These are phyloP conservation scores for Diospyros kaki DNA, from an alignment of 148 eudicot genomes.

Conservation along the genomic window DNA sequence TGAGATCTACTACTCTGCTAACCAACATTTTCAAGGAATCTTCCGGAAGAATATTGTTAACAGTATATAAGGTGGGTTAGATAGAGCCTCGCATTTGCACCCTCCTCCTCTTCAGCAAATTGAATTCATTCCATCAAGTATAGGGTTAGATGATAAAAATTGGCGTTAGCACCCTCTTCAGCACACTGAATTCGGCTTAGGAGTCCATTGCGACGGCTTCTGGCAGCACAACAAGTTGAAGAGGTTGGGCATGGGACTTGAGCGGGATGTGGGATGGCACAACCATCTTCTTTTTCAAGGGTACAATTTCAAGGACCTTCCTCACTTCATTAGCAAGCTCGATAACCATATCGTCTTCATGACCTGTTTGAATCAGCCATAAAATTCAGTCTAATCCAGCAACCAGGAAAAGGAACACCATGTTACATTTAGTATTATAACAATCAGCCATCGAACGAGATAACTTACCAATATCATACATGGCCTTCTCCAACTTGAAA, in stretches of 20 bases:
- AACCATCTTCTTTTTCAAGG: conserved; percentile 34
- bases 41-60: background rate
- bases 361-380: conserved; percentile 41
- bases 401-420: background rate
- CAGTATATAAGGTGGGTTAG: conserved; percentile 1
- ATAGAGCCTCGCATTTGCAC: background rate
- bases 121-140: background rate
- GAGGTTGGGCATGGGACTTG: conserved; percentile 48
- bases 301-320: conserved; percentile 47
- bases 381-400: background rate
- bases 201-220: conserved; percentile 77
- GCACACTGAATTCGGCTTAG: conserved; percentile 6
- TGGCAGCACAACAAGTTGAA: conserved; percentile 40
- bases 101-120: background rate
- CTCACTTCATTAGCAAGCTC: conserved; percentile 91
- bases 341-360: conserved; percentile 76
- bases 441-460: background rate
- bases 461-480: conserved; percentile 65
- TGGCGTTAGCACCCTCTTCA: background rate
- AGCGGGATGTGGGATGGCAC: conserved; percentile 29
- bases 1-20: too few species aligned
- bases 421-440: too few species aligned
- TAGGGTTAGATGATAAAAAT: conserved; percentile 2
- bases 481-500: conserved; percentile 83
- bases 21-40: background rate